Conservation (phyloP, 2,329 filamentous ascomycete genomes). For the Fusarium virguliforme region DNA sequence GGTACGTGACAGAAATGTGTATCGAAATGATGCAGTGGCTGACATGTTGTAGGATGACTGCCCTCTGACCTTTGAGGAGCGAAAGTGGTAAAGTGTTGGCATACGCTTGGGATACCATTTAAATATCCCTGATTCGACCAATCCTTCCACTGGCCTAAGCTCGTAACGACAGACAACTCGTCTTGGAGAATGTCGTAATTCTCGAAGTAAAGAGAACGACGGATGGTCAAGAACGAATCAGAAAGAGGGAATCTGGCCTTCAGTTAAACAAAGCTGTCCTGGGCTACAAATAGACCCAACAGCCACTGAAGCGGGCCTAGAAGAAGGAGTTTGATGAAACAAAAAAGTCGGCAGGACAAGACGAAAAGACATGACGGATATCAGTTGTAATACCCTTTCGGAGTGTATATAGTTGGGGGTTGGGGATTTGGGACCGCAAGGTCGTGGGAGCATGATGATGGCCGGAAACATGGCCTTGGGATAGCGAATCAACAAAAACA, state of each 20-base stretch:
- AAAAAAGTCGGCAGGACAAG: slow-evolving; percentile 15
- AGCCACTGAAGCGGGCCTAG: slow-evolving; percentile 8
- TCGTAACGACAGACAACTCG: background rate
- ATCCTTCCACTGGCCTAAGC: slow-evolving; percentile 18
- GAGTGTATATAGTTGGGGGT: slow-evolving; percentile 50
- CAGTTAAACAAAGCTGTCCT: slow-evolving; percentile 1
- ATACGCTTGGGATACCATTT: slow-evolving; percentile 24
- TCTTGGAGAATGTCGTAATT: background rate
- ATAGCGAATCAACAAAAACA: slow-evolving; percentile 41
- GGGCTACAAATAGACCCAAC: slow-evolving; percentile 3
- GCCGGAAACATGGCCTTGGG: slow-evolving; percentile 42
- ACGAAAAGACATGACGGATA: slow-evolving; percentile 45
- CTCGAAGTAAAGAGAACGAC: slow-evolving; percentile 31
- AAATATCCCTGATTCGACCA: slow-evolving; percentile 18
- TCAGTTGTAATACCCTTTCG: slow-evolving; percentile 53
- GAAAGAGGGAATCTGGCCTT: slow-evolving; percentile 13
- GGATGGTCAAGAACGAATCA: slow-evolving; percentile 18
- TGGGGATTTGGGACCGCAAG: slow-evolving; percentile 41
- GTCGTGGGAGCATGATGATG: slow-evolving; percentile 42
- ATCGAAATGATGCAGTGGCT: slow-evolving; percentile 31
- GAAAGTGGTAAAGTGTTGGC: slow-evolving; percentile 61
- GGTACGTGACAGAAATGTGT: slow-evolving; percentile 69
- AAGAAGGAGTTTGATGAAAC: slow-evolving; percentile 15
- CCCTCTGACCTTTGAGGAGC: slow-evolving; percentile 79
- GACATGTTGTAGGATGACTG: slow-evolving; percentile 79